A percentile compares a stretch with the other conserved stretches of the same genome.
phyloP scores from a whole-genome alignment of 768 basidiomycete genomes.

The Sarcomyxa edulis region DNA sequence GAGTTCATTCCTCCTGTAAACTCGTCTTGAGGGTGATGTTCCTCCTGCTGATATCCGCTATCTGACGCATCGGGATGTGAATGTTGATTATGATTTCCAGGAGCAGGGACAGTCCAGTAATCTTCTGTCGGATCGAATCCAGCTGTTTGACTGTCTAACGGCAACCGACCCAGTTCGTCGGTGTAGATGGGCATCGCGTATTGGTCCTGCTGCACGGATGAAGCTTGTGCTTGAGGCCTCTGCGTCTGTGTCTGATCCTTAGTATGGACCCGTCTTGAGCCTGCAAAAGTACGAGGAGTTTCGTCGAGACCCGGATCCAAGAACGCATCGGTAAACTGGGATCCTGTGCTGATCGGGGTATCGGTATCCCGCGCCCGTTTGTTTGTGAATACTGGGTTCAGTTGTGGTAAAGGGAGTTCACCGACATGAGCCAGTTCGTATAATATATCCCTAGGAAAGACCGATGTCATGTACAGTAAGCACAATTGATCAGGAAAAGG shows the following conservation, averaged over 20 bases:
- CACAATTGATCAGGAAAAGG: background rate
- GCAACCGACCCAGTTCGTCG: constrained; percentile 53
- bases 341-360: constrained; percentile 19
- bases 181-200: constrained; percentile 47
- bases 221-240: constrained; percentile 1
- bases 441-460: constrained; percentile 12
- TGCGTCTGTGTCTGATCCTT: constrained; percentile 10
- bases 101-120: too few relatives aligned
- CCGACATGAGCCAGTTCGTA: constrained; percentile 15
- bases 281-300: constrained; percentile 24
- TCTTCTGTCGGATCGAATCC: constrained; percentile 30
- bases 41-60: too few relatives aligned
- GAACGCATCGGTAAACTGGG: constrained; percentile 8
- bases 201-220: background rate
- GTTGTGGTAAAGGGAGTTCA: constrained; percentile 13
- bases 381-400: constrained; percentile 16
- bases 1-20: too few relatives aligned
- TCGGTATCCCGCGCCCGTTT: constrained; percentile 51
- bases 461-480: background rate
- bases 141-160: constrained; percentile 37
- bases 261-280: constrained; percentile 24
- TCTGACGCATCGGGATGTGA: too few relatives aligned
- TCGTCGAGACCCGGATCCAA: constrained; percentile 12
- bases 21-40: too few relatives aligned
- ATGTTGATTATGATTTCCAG: too few relatives aligned